These are phyloP conservation scores for Lentinula sp. DNA, from an alignment of 768 basidiomycete species.

Conservation along the genomic window DNA sequence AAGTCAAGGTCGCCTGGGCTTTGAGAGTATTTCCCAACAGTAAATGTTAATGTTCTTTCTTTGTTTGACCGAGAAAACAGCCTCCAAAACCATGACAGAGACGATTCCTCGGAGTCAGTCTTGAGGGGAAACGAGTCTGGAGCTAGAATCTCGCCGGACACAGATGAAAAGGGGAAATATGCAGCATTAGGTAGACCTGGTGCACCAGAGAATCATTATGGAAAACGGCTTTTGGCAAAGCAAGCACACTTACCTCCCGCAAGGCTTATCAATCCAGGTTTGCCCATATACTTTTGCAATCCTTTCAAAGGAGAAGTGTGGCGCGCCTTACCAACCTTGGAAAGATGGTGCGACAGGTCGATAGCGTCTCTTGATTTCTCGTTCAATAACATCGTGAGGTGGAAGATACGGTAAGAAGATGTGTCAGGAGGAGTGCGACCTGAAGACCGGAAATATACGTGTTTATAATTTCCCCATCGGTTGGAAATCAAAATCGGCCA, in stretches of 20 bases:
- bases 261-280: slow-evolving; percentile 49
- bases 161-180: slow-evolving; percentile 63
- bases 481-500: neutral
- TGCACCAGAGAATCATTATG: neutral
- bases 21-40: slow-evolving; percentile 56
- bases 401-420: neutral
- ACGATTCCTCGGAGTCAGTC: slow-evolving; percentile 16
- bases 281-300: slow-evolving; percentile 51
- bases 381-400: slow-evolving; percentile 15
- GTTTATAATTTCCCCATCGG: neutral
- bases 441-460: neutral
- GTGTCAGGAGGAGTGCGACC: neutral
- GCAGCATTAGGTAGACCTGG: slow-evolving; percentile 60
- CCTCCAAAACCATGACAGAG: slow-evolving; percentile 56
- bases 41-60: slow-evolving; percentile 41
- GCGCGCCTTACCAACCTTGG: slow-evolving; percentile 44
- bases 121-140: slow-evolving; percentile 43
- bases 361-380: slow-evolving; percentile 41
- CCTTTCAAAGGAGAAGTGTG: slow-evolving; percentile 57
- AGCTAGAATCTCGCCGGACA: slow-evolving; percentile 50
- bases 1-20: slow-evolving; percentile 49
- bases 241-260: slow-evolving; percentile 53
- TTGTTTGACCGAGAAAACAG: slow-evolving; percentile 32
- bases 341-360: slow-evolving; percentile 72
- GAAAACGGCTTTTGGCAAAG: neutral